Conservation (phyloP, 306 rosid genomes). For the Leucaena leucocephala region DNA sequence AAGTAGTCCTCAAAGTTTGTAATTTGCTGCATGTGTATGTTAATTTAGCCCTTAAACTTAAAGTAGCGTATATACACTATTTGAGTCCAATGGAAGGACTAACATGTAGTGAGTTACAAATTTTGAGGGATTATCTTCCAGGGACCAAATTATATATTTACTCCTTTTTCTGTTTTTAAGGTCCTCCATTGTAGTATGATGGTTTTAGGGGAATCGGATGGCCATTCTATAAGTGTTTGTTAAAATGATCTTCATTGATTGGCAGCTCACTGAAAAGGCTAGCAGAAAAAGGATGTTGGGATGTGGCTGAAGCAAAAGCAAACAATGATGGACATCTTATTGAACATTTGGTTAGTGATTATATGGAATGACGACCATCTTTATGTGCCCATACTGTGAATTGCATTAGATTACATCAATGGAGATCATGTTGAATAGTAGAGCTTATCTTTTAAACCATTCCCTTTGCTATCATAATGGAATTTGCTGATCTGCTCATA, state of each 20-base stretch:
- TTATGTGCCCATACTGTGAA: constrained; percentile 13
- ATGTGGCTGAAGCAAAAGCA: constrained; percentile 86
- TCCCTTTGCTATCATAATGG: constrained; percentile 19
- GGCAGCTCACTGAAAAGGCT: constrained; percentile 78
- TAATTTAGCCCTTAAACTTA: not conserved
- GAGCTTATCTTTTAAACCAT: constrained; percentile 21
- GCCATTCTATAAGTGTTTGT: constrained; percentile 18
- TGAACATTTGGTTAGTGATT: constrained; percentile 81
- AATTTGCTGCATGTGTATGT: not conserved
- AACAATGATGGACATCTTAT: constrained; percentile 75
- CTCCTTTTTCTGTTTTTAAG: not conserved
- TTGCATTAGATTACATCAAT: constrained; percentile 1
- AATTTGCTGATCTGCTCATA: not conserved
- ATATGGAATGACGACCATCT: constrained; percentile 30
- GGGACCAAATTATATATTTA: not conserved
- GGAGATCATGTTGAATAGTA: constrained; percentile 10
- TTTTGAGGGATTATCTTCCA: not conserved
- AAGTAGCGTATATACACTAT: not conserved
- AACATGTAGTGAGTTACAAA: not conserved
- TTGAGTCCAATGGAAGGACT: not conserved
- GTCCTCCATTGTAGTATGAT: constrained; percentile 27
- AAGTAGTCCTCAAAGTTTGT: not conserved
- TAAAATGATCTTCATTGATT: constrained; percentile 33
- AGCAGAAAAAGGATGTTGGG: constrained; percentile 98
- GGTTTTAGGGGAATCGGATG: constrained; percentile 13